These are phyloP conservation scores for Mycena rosella DNA, from an alignment of 768 basidiomycete genomes.

Conservation along the genomic window DNA sequence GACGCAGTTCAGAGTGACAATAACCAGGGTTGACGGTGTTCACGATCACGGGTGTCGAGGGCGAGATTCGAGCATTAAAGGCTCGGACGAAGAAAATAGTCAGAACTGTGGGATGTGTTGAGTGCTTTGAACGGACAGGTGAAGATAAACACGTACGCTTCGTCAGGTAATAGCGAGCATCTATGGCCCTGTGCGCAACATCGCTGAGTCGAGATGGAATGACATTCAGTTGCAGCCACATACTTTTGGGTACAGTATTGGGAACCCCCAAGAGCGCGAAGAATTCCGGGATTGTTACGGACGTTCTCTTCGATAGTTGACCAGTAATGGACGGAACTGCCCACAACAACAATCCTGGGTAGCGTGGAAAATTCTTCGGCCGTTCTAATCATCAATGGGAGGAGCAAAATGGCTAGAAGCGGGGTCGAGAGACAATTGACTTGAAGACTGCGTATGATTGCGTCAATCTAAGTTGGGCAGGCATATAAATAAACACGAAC, in stretches of 20 bases:
- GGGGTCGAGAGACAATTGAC: slow-evolving; percentile 48
- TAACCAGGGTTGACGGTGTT: no score
- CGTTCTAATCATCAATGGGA: slow-evolving; percentile 44
- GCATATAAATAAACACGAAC: background rate
- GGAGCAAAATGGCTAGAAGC: slow-evolving; percentile 44
- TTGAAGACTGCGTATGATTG: slow-evolving; percentile 46
- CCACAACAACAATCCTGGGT: slow-evolving; percentile 39
- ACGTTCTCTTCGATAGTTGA: background rate
- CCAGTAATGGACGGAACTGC: slow-evolving; percentile 41
- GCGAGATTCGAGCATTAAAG: no score
- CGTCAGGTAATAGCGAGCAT: no score
- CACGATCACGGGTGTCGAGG: background rate
- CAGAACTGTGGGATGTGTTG: no score
- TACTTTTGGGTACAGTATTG: slow-evolving; percentile 31
- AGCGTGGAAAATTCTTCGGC: slow-evolving; percentile 17
- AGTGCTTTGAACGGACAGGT: no score
- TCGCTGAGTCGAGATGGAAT: no score
- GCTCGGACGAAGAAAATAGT: no score
- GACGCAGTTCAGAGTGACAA: no score
- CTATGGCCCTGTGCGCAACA: no score
- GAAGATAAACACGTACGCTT: no score
- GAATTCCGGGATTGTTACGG: slow-evolving; percentile 20
- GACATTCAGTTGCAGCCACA: no score
- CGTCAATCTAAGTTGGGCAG: background rate
- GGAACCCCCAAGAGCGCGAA: slow-evolving; percentile 32